phyloP scores from a whole-genome alignment of 768 basidiomycete species.

The Epithele typhae region DNA sequence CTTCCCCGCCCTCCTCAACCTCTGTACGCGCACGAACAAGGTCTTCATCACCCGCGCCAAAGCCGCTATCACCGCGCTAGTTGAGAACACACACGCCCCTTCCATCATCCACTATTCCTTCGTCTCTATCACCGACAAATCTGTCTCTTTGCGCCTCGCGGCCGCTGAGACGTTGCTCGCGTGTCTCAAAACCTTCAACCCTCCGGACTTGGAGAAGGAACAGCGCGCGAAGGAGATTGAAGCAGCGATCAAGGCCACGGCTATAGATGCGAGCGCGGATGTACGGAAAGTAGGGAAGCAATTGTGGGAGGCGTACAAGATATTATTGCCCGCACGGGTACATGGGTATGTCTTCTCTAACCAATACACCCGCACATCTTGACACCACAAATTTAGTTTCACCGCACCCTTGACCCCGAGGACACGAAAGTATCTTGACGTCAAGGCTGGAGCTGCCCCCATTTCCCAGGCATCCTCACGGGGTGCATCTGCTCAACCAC shows the following conservation, averaged over 20 bases:
- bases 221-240: constrained; percentile 62
- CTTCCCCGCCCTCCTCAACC: constrained; percentile 59
- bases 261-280: constrained; percentile 71
- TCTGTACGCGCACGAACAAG: constrained; percentile 77
- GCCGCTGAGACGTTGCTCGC: constrained; percentile 63
- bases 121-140: constrained; percentile 64
- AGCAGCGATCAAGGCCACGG: constrained; percentile 58
- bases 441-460: constrained; percentile 24
- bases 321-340: constrained; percentile 63
- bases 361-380: background rate
- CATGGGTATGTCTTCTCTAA: constrained; percentile 46
- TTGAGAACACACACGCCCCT: constrained; percentile 66
- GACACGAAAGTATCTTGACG: constrained; percentile 70
- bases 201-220: constrained; percentile 75
- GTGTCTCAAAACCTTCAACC: constrained; percentile 72
- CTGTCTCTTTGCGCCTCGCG: constrained; percentile 53
- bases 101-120: constrained; percentile 57
- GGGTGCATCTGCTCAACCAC: constrained; percentile 17
- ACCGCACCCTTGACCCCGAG: constrained; percentile 69
- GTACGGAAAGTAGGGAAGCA: constrained; percentile 65
- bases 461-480: constrained; percentile 15
- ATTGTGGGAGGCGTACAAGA: constrained; percentile 73
- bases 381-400: constrained; percentile 46
- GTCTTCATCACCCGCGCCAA: constrained; percentile 66
- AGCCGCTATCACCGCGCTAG: constrained; percentile 51